These are phyloP conservation scores for Penicillium crustosum DNA, from an alignment of 2,329 filamentous ascomycete genomes.

Conservation along the genomic window DNA sequence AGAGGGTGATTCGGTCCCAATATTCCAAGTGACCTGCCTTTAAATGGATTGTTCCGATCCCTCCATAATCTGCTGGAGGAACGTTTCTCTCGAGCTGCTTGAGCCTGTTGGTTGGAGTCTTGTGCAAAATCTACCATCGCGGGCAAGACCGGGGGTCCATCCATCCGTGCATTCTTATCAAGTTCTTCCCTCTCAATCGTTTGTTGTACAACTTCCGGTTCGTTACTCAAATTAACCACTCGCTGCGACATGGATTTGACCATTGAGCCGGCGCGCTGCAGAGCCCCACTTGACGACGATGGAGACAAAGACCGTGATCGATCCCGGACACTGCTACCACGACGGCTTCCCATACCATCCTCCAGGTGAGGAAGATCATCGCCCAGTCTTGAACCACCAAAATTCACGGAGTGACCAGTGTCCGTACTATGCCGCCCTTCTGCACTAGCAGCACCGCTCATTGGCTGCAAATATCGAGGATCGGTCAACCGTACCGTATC, in stretches of 20 bases:
- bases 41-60: conserved; percentile 69
- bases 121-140: conserved; percentile 48
- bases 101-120: conserved; percentile 40
- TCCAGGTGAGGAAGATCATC: conserved; percentile 64
- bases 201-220: conserved; percentile 78
- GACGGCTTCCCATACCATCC: conserved; percentile 53
- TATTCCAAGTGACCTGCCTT: conserved; percentile 80
- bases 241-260: conserved; percentile 90
- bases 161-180: conserved; percentile 54
- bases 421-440: conserved; percentile 50
- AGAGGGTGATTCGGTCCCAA: conserved; percentile 77
- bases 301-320: conserved; percentile 60
- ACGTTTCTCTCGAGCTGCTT: conserved; percentile 38
- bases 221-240: conserved; percentile 95
- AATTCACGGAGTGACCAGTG: conserved; percentile 56
- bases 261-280: conserved; percentile 71
- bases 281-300: conserved; percentile 60
- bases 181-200: conserved; percentile 59
- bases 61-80: conserved; percentile 46
- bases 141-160: conserved; percentile 54
- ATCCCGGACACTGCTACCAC: conserved; percentile 51
- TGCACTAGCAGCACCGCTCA: conserved; percentile 51
- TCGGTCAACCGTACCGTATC: conserved; percentile 62
- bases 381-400: conserved; percentile 55
- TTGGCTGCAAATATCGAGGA: conserved; percentile 55